These are phyloP conservation scores for Chaetomium globosum DNA, from an alignment of 2,329 filamentous ascomycete species.

Conservation along the genomic window DNA sequence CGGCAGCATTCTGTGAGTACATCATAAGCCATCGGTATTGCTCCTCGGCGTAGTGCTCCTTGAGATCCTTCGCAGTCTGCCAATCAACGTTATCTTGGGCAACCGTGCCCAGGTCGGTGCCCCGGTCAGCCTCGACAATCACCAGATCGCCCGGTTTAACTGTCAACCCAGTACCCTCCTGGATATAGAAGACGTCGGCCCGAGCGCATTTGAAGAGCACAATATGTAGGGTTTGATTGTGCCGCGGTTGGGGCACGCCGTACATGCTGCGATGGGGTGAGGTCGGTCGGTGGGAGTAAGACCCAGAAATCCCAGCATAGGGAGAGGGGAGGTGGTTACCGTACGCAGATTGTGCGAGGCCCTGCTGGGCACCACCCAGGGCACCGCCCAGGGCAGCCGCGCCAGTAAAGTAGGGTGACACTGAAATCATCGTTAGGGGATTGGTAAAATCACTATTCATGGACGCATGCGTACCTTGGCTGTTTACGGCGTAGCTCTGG, in stretches of 20 bases:
- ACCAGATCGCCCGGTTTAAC: slow-evolving; percentile 92
- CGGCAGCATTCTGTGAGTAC: slow-evolving; percentile 81
- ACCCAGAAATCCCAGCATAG: slow-evolving; percentile 50
- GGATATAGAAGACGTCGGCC: slow-evolving; percentile 95
- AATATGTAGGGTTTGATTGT: slow-evolving; percentile 76
- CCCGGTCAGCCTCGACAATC: slow-evolving; percentile 95
- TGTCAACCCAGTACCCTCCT: slow-evolving; percentile 88
- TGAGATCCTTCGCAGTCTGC: slow-evolving; percentile 82
- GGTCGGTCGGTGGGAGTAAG: slow-evolving; percentile 55
- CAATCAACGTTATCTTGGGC: slow-evolving; percentile 85
- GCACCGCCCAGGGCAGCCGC: slow-evolving; percentile 39
- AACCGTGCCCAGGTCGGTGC: slow-evolving; percentile 92
- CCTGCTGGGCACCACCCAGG: slow-evolving; percentile 42
- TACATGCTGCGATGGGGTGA: slow-evolving; percentile 67
- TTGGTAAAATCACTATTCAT: background rate
- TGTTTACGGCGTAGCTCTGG: slow-evolving; percentile 35
- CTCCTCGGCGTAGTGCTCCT: slow-evolving; percentile 89
- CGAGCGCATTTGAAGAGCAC: slow-evolving; percentile 96
- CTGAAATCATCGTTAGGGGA: slow-evolving; percentile 36
- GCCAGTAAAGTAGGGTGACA: slow-evolving; percentile 45
- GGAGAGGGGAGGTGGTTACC: slow-evolving; percentile 51
- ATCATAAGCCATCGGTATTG: slow-evolving; percentile 99
- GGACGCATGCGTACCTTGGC: slow-evolving; percentile 45
- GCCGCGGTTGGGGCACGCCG: slow-evolving; percentile 61
- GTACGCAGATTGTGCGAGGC: slow-evolving; percentile 45